A percentile compares a stretch with the other conserved stretches of the same genome.
Evolutionary conservation across 1,139 yeast genomes (phyloP).

Genomic region (Geotrichum restrictum): DNA sequence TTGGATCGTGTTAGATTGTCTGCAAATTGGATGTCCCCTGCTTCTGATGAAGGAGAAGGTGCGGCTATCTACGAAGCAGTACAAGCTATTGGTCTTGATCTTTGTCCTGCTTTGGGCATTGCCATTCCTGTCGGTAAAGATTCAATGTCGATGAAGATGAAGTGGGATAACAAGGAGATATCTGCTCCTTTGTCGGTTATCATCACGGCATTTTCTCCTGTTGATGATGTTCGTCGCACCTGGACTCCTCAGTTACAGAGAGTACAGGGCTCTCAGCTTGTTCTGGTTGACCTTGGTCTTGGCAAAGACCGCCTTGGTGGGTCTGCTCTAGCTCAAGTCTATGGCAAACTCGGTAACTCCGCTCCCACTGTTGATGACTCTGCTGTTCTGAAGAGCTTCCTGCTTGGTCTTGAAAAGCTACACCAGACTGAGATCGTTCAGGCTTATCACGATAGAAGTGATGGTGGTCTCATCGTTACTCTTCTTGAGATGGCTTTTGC

Average conservation of each 20-base stretch:
- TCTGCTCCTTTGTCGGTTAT: conserved; percentile 92
- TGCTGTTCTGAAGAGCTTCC: conserved; percentile 58
- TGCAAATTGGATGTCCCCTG: conserved; percentile 99
- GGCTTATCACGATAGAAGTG: conserved; percentile 95
- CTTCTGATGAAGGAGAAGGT: conserved; percentile 94
- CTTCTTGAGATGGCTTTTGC: conserved; percentile 96
- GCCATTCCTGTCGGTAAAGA: conserved; percentile 98
- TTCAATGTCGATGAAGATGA: conserved; percentile 99
- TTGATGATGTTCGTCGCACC: conserved; percentile 75
- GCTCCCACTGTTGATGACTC: conserved; percentile 82
- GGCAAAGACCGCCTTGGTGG: conserved; percentile 67
- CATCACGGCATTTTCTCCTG: conserved; percentile 89
- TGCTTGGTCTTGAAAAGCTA: conserved; percentile 62
- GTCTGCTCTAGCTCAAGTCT: conserved; percentile 92
- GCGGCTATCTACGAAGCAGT: conserved; percentile 94
- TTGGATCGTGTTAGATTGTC: conserved; percentile 77
- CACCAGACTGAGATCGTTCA: conserved; percentile 62
- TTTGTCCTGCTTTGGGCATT: conserved; percentile 89
- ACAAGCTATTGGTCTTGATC: conserved; percentile 89
- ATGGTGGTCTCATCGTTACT: conserved; percentile 90
- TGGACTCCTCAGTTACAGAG: conserved; percentile 87
- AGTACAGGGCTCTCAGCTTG: conserved; percentile 53
- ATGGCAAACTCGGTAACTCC: conserved; percentile 73
- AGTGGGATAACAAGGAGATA: conserved; percentile 80
- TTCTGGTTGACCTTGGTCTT: conserved; percentile 75